Percentiles rank a stretch among this genome's conserved stretches.
Conservation (phyloP, 1,139 yeast genomes). For the Hemisphaericaspora xylofermentans region DNA sequence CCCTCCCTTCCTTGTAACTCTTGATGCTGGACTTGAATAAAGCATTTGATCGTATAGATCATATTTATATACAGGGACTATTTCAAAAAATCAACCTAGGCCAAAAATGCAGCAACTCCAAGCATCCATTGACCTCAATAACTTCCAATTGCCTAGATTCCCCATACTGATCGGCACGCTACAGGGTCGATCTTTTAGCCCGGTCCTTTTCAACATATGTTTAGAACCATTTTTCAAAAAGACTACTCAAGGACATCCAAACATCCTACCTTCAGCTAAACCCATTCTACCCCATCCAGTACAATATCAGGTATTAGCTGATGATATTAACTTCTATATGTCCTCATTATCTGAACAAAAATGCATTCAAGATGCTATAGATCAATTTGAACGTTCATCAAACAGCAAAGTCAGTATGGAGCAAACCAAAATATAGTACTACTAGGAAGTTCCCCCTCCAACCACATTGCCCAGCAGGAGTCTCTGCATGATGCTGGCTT, state of each 20-base stretch:
- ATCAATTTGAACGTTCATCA: background rate
- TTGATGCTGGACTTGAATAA: background rate
- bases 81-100: background rate
- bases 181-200: background rate
- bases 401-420: background rate
- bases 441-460: background rate
- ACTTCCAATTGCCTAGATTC: background rate
- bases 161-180: background rate
- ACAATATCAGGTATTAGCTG: background rate
- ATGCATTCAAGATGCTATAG: background rate
- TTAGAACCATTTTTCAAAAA: background rate
- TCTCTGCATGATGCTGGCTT: background rate
- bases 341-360: background rate
- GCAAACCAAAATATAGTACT: background rate
- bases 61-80: background rate
- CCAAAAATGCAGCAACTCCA: background rate
- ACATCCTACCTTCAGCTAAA: background rate
- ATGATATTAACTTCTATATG: slow-evolving; percentile 1
- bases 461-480: background rate
- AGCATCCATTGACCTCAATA: background rate
- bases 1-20: background rate
- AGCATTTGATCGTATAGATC: background rate
- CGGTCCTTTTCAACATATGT: background rate
- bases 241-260: background rate
- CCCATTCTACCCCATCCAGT: background rate